Conservation (phyloP, 208 protist species). For the Tetramitus jugosus region DNA sequence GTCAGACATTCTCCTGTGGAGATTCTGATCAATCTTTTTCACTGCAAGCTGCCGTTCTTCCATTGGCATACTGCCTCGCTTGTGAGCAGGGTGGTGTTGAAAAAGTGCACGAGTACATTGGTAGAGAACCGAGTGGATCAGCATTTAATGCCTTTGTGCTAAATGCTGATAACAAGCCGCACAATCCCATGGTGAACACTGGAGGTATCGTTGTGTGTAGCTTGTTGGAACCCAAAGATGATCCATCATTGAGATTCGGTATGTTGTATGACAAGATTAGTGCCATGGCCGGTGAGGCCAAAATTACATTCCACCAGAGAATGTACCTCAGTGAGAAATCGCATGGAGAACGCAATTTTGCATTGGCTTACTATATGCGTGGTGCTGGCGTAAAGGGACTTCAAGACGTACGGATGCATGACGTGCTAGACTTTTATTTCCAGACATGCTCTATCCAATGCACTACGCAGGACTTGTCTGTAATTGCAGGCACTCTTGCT, state of each 20-base stretch:
- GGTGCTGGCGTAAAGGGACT: background rate
- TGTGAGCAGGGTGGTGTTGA: constrained; percentile 19
- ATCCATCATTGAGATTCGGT: background rate
- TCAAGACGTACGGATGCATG: constrained; percentile 33
- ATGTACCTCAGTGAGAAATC: constrained; percentile 3
- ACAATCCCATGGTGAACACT: constrained; percentile 50
- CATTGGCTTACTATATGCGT: constrained; percentile 2
- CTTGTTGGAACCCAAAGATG: background rate
- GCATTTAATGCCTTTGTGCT: constrained; percentile 44
- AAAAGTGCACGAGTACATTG: constrained; percentile 41
- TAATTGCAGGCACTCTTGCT: constrained; percentile 40
- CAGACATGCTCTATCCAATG: constrained; percentile 32
- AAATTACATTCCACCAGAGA: constrained; percentile 12
- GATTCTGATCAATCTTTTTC: background rate
- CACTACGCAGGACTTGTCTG: constrained; percentile 33
- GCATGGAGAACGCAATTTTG: background rate
- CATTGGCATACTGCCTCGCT: background rate
- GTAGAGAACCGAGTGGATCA: constrained; percentile 38
- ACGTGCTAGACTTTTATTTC: constrained; percentile 41
- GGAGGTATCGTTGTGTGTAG: background rate
- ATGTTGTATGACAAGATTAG: background rate
- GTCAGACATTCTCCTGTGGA: background rate
- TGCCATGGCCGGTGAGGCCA: background rate
- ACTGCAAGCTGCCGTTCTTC: background rate
- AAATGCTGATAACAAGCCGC: constrained; percentile 38